These are phyloP conservation scores for Inonotus obliquus DNA, from an alignment of 1,284 basidiomycete species.

Conservation along the genomic window DNA sequence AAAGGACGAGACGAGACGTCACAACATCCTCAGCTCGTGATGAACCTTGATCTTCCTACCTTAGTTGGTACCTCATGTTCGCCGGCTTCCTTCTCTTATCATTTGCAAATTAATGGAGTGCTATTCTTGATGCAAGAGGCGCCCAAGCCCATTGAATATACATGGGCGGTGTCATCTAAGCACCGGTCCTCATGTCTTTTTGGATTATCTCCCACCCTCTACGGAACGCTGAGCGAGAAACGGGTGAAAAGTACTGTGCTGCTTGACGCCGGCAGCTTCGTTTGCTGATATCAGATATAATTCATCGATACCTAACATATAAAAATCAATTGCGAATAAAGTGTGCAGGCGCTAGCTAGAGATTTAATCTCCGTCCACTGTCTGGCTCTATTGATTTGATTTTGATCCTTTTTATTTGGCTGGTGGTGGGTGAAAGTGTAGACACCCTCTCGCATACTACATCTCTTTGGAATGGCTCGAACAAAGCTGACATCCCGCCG, in stretches of 20 bases:
- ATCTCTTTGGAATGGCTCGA: background rate
- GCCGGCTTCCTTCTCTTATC: background rate
- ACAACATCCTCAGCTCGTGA: no score
- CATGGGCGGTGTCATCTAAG: background rate
- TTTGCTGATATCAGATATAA: background rate
- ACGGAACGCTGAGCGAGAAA: no score
- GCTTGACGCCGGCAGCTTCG: background rate
- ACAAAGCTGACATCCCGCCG: slow-evolving; percentile 9
- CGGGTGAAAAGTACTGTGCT: background rate
- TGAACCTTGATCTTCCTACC: no score
- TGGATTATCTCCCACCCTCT: no score
- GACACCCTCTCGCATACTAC: no score
- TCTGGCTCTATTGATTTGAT: background rate
- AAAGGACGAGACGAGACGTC: no score
- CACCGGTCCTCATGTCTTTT: no score
- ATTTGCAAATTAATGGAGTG: background rate
- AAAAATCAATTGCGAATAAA: no score
- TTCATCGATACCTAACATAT: background rate
- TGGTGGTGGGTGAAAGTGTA: no score
- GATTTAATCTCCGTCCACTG: background rate
- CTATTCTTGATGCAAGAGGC: background rate
- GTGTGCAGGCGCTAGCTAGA: background rate
- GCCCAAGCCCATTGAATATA: background rate
- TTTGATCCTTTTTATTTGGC: no score
- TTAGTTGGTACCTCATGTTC: background rate